Evolutionary conservation across 2,329 filamentous ascomycete species (phyloP), one percentile per base, ranked within the genome.

Genomic region (Botrytis medusae): DNA sequence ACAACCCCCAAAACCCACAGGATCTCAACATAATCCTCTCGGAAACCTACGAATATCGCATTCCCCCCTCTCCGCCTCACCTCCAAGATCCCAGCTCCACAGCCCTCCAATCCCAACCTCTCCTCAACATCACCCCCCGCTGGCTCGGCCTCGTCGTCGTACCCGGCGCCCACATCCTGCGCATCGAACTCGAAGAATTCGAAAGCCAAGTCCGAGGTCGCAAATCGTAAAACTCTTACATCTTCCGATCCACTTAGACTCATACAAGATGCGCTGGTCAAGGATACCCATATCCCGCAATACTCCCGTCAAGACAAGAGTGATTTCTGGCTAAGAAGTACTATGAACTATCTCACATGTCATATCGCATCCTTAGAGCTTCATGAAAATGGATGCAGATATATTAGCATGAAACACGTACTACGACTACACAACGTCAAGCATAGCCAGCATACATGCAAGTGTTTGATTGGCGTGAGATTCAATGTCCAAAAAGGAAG

Each of bases 61-160:
- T 90, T 73, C 94, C 94, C 2, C 88, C 89, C 18, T 78, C 83
- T 5, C 81, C 83, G 16, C 83, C 84, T 77, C 90, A 46, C 32
- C 29, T 42, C 5, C n/a, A n/a, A n/a, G 25, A 54, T 16, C 12
- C 60, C 37, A 20, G 1, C 37, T 10, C 61, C 6, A 20, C 40
- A 16, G 18, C 40, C 6, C 76, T 44, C 29, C 48, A 16, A 46
- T 14, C n/a, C 80, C 40, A 65, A 42, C 62, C 48, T 29, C 22
- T 51, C 29, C 76, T 57, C 29, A n/a, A 68, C 32, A 67, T 97
- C 90, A 92, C 89, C 40, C 94, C 92, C 77, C 90, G 96, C 71
- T 97, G 94, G 80, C 88, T 99, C 34, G 96, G 96, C 0, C 84
- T 98, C 40, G 90, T 99, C 4, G 95, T 98, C 37, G 89, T 99